Evolutionary conservation across 257 asterid genomes (phyloP).

Genomic region (Schizonepeta tenuifolia): DNA sequence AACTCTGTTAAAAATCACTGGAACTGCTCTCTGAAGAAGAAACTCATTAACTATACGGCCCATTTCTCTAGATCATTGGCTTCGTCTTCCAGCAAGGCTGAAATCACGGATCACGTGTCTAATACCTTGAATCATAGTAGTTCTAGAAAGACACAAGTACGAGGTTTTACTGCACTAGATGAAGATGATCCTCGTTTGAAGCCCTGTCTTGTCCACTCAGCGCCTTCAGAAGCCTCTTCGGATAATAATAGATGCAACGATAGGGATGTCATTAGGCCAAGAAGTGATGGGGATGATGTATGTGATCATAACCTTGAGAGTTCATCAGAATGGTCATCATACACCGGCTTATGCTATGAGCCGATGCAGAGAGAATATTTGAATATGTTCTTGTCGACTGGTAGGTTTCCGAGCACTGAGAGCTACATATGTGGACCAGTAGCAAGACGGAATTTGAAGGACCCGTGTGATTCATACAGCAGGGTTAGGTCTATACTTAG

Average conservation of each 20-base stretch:
- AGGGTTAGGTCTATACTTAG: slow-evolving; percentile 32
- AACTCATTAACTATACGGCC: slow-evolving; percentile 10
- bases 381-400: slow-evolving; percentile 31
- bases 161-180: neutral
- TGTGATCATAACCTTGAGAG: neutral
- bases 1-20: slow-evolving; percentile 67
- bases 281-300: neutral
- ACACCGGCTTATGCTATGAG: slow-evolving; percentile 45
- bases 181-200: neutral
- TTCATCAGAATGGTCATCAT: neutral
- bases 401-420: slow-evolving; percentile 40
- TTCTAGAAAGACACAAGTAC: neutral
- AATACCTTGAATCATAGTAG: neutral
- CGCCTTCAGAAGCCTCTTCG: neutral
- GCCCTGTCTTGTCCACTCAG: slow-evolving; percentile 2
- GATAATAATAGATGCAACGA: neutral
- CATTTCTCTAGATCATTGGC: neutral
- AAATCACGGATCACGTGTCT: neutral
- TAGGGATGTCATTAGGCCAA: neutral
- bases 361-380: slow-evolving; percentile 36
- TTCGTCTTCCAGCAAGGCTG: neutral
- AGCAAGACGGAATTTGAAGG: neutral
- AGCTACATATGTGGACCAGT: slow-evolving; percentile 28
- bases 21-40: slow-evolving; percentile 63
- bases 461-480: slow-evolving; percentile 14